Base-by-base conservation (phyloP, 2,329 filamentous ascomycete species). In the Dothiorella sarmentorum region DNA sequence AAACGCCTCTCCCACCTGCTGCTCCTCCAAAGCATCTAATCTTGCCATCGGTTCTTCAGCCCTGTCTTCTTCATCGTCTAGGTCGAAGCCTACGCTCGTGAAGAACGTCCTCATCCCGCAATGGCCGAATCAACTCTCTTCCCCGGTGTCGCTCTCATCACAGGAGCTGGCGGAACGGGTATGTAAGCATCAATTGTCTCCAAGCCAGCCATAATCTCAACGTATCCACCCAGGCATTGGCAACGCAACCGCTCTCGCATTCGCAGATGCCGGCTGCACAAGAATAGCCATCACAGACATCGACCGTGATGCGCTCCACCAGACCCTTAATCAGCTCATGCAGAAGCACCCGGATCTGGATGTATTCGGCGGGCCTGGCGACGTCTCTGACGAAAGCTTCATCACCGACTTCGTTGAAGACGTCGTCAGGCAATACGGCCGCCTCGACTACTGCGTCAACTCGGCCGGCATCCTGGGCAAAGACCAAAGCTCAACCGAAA, bases 381-480 rank as follows among this genome's bases (percentile, higher is more conserved):
- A 84, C 55, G 69, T 85, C 18, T 71, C 80, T 0, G 73, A 80
- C 22, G 76, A 80, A 43, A 53, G 53, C 0, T 82, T 79, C 60
- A 73, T 78, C 22, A 67, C 72, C 3, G 65, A 65, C 0, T 73
- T 81, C 17, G 68, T 69, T 20, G 66, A 62, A 33, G 68, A 72
- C 1, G 66, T 72, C 0, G 66, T 67, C 4, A 62, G 63, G 0
- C 62, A 60, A 1, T 81, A 82, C 59, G 68, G 68, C 0, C 76
- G 82, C 7, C 66, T 85, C 3, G 82, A 85, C 64, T 85, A 85
- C 65, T 77, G 76, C 0, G 70, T 84, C 6, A 81, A 81, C 59
- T 83, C 81, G 55, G 82, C 82, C 0, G 82, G 82, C 0, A 75
- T 84, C 3, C 64, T 81, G 3, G 77, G 78, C 4, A 67, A 70